Conservation (phyloP, 371 early-diverging fungal species). For the Lichtheimia corymbifera region DNA sequence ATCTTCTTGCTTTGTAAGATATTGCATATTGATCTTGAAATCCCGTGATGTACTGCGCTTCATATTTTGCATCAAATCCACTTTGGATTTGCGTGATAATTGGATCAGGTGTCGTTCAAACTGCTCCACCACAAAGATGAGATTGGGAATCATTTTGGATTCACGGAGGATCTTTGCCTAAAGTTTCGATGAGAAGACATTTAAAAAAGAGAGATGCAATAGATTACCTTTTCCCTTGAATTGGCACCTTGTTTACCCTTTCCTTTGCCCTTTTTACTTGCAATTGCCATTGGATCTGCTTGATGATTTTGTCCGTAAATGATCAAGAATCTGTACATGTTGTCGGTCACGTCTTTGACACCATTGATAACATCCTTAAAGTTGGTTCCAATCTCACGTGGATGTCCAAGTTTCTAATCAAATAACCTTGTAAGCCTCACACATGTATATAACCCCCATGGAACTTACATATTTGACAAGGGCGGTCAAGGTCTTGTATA, state of each 20-base stretch:
- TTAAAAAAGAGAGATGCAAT: not conserved
- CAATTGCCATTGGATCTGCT: not conserved
- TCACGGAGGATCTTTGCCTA: constrained; percentile 62
- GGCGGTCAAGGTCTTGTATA: constrained; percentile 40
- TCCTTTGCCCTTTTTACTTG: constrained; percentile 15
- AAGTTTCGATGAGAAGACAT: not conserved
- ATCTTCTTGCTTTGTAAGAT: constrained; percentile 22
- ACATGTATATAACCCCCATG: not conserved
- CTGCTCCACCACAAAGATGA: constrained; percentile 70
- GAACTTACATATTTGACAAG: constrained; percentile 51
- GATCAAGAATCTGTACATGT: constrained; percentile 52
- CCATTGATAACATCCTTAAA: constrained; percentile 37
- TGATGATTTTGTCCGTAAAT: constrained; percentile 38
- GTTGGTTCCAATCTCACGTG: constrained; percentile 25
- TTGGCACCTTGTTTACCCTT: constrained; percentile 9
- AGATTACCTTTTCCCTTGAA: constrained; percentile 3
- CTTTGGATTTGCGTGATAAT: constrained; percentile 62
- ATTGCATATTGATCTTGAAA: constrained; percentile 61
- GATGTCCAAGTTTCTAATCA: constrained; percentile 38
- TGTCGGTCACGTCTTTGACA: constrained; percentile 41
- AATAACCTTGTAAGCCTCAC: not conserved
- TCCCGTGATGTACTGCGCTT: constrained; percentile 72
- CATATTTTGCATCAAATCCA: constrained; percentile 69
- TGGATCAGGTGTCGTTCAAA: constrained; percentile 70
- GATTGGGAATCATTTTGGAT: constrained; percentile 61